Evolutionary conservation across 306 rosid species (phyloP).

Genomic region (Quercus variabilis): DNA sequence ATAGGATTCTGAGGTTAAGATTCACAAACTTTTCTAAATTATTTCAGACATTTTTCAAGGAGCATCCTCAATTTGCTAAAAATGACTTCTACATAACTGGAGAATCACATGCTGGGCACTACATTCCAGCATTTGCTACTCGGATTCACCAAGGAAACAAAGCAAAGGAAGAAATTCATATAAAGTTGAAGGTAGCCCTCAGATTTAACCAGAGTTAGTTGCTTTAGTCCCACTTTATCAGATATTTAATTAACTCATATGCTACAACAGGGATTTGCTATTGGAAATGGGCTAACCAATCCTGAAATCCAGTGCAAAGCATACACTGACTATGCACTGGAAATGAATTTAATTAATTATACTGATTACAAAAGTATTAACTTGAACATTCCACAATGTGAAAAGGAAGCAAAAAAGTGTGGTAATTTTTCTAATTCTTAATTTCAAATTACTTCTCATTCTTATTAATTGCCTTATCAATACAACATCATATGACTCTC

Average conservation of each 20-base stretch:
- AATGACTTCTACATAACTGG: constrained; percentile 91
- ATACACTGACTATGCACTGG: constrained; percentile 69
- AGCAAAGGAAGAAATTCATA: constrained; percentile 66
- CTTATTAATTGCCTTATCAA: neutral
- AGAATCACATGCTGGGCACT: constrained; percentile 94
- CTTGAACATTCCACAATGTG: constrained; percentile 52
- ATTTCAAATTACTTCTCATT: neutral
- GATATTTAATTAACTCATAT: neutral
- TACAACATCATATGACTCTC: neutral
- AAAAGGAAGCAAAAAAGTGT: constrained; percentile 47
- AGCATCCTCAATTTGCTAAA: constrained; percentile 55
- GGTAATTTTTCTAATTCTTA: constrained; percentile 34
- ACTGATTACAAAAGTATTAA: constrained; percentile 43
- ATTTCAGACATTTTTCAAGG: constrained; percentile 69
- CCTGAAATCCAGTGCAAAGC: constrained; percentile 82
- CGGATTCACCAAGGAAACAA: constrained; percentile 85
- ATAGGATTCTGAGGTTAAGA: neutral
- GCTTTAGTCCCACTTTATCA: neutral
- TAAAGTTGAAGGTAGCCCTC: constrained; percentile 63
- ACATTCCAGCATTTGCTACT: constrained; percentile 85
- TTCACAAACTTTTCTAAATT: neutral
- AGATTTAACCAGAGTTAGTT: constrained; percentile 6
- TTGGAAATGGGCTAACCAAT: constrained; percentile 88
- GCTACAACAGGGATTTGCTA: constrained; percentile 76
- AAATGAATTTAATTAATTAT: constrained; percentile 46